Evolutionary conservation across 352 stramenopile species (phyloP), one percentile per base, ranked within the genome.

Genomic region (Phytopythium boreale): DNA sequence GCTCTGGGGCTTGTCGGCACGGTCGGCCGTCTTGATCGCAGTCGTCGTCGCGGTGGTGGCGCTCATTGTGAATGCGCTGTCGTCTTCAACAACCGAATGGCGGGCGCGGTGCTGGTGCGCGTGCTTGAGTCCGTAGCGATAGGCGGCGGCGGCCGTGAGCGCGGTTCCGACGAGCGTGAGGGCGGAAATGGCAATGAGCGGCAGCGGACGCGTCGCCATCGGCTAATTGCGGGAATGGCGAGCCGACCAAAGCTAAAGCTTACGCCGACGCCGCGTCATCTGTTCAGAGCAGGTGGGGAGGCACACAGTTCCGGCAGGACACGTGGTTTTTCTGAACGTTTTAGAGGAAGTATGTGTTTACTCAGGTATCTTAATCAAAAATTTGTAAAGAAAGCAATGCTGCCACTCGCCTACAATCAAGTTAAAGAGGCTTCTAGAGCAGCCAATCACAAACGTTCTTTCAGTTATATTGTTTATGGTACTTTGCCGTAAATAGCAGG

Each of bases 11-110:
- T 19, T 27, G 58, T 74, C 53, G 43, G 83, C 53, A 1, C 75
- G 82, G 34, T 94, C 80, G 15, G 92, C 84, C 59, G 84, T 83
- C 6, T 79, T 69, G 3, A 61, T 77, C 34, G 84, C 80, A 14
- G 84, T 80, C 7, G 83, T 59, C 9, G 22, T 52, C 20, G 14
- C 29, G 55, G 22, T n/a, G 22, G 55, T 22, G 34, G 22, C n/a
- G 55, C 36, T 50, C 55, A 60, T 60, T 5, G 36, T 9, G 36
- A 24, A 2, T 6, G 49, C 15, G 26, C 26, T 20, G 14, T 29
- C 26, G 22, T 34, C 14, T 34, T 8, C 34, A 17, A 6, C 20
- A 4, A 4, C 19, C 53, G 27, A 22, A 4, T 9, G 51, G 34
- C 34, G 34, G 34, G 19, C 5, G 9, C 34, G 53, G 53, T 29